Evolutionary conservation across 441 rosid genomes (phyloP), one percentile per base, ranked within the genome.

Genomic region (Populus hybrid): DNA sequence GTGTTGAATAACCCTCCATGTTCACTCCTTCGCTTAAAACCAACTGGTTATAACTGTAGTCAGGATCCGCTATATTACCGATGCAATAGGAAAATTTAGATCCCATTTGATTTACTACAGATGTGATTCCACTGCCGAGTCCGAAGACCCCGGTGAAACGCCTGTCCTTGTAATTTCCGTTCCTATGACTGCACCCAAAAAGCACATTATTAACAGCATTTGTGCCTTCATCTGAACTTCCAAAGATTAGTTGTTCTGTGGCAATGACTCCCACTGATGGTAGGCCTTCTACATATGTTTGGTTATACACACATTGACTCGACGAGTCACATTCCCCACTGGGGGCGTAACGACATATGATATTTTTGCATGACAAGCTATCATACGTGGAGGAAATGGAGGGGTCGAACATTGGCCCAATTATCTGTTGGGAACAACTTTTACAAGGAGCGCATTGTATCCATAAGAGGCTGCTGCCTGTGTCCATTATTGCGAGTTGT

Each of bases 41-140:
- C 63, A 90, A 73, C 64, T 72, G 85, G 74, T 84, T 92, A 61
- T 40, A 84, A n/a, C 24, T 68, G 71, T 88, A 88, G 56, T 83
- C 64, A 29, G 78, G 83, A 74, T 88, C 85, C 21, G 36, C 45
- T 28, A 86, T 33, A 35, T 82, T 83, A 0, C 93, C 90, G 0
- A 88, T 72, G 77, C 94, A 92, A 63, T 86, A 90, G 0, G 94
- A 90, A 78, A 90, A 88, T 73, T 77, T 85, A 16, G 86, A 84
- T 3, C 90, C 94, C 7, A 88, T 71, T 79, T 83, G 88, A 21
- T 76, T 75, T 0, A 86, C 86, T 2, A 88, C 23, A 0, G 95
- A 89, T 10, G 84, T 77, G 2, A 72, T 76, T 73, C 63, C 70
- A 14, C 71, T 66, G 36, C 90, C 89, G 64, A 88, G 85, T 12